Conservation (phyloP, 169 alveolate species). For the Plasmodium fragile region DNA sequence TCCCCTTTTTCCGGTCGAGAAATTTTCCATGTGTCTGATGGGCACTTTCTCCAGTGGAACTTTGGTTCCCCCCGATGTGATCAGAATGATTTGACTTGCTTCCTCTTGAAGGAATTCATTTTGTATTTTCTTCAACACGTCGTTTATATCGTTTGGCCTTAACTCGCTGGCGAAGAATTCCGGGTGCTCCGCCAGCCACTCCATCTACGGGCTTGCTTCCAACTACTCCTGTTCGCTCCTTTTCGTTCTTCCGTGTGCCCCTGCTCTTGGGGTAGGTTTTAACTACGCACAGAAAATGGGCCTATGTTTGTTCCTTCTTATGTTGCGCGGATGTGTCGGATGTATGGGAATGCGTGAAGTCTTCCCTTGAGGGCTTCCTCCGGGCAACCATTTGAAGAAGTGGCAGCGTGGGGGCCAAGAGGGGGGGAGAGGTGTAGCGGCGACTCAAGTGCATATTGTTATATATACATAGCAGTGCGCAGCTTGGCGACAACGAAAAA, state of each 20-base stretch:
- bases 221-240: not conserved
- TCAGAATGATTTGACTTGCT: constrained; percentile 26
- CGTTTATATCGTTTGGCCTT: constrained; percentile 16
- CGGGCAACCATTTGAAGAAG: not conserved
- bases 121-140: constrained; percentile 5
- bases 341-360: not conserved
- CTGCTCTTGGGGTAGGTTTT: not conserved
- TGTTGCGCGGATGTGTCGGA: not conserved
- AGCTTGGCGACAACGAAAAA: not conserved
- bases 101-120: not conserved
- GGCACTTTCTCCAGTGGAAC: constrained; percentile 91
- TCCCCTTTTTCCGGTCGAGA: constrained; percentile 92
- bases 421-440: too few species aligned
- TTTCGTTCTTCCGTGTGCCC: not conserved
- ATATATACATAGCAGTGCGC: not conserved
- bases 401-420: not conserved
- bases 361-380: not conserved
- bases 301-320: not conserved
- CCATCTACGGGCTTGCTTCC: not conserved
- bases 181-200: constrained; percentile 20
- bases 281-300: not conserved
- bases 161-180: constrained; percentile 15
- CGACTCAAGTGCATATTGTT: not conserved
- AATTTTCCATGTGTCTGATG: constrained; percentile 90
- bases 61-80: constrained; percentile 94